Evolutionary conservation across 106 monocot genomes (phyloP), one percentile per base, ranked within the genome.

Genomic region (Phalaenopsis aphrodite): DNA sequence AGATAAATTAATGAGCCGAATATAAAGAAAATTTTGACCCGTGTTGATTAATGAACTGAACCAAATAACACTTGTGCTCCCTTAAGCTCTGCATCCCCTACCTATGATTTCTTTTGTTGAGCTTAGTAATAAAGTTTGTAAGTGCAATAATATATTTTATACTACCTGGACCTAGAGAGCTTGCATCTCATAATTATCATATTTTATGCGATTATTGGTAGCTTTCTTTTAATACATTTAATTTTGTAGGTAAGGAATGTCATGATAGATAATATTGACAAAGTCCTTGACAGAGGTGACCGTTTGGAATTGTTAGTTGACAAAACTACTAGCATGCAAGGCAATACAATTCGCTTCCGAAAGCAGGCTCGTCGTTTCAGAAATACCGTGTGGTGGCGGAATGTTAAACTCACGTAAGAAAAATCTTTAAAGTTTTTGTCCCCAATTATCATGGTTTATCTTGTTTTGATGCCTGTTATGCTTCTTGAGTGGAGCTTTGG

Each of bases 251-350:
- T 99, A 19, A 88, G 92, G 14, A 91, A 80, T 88, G 98, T 99
- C 45, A 99, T 99, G 98, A 94, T 99, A 38, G 94, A 99, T 42
- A 99, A 99, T 85, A 99, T 99, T 55, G 98, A 99, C 77, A 93
- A 93, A 82, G 94, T 99, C 76, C 87, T 99, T 12, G 98, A 99
- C 83, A 94, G 98, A 91, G 98, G 98, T 77, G 98, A 99, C 61
- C 86, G 94, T 42, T 82, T 99, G 86, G 98, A 99, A 80, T 56
- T 99, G 78, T 83, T 99, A 58, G 98, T 94, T 71, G 98, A 99
- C 72, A 99, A 93, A 89, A 99, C 98, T 76, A 72, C 85, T 84
- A 82, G 80, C 45, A 94, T 99, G 94, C 98, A 99, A 89, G 90
- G 89, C 45, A 99, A 92, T 21, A 94, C 93, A 73, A 81, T 89